Conservation (phyloP, 75 land plant genomes). For the Cupressus sempervirens region DNA sequence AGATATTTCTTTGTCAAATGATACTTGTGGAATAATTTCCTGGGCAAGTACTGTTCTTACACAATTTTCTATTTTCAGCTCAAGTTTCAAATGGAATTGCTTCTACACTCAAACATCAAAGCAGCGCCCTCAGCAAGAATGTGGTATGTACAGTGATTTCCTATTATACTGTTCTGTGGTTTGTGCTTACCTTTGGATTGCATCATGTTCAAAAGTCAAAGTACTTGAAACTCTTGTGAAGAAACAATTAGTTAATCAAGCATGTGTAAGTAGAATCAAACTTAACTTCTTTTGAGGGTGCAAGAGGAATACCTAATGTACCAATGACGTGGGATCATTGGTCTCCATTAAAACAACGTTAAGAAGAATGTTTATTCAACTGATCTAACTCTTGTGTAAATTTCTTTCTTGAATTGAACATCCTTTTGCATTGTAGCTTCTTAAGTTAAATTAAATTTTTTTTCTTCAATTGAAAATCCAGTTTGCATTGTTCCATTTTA, state of each 20-base stretch:
- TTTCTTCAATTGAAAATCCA: background rate
- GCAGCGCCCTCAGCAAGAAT: background rate
- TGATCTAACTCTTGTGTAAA: background rate
- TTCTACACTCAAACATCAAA: constrained; percentile 1
- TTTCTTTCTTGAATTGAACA: background rate
- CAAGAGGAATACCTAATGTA: background rate
- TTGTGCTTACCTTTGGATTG: background rate
- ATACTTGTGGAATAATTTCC: background rate
- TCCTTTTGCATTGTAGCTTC: background rate
- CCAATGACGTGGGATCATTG: background rate
- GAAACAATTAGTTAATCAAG: background rate
- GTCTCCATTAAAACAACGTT: background rate
- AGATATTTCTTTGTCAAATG: constrained; percentile 15
- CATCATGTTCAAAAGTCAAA: background rate
- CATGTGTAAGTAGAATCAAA: background rate
- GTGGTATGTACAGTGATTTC: constrained; percentile 3
- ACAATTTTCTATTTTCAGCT: background rate
- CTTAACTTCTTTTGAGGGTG: background rate
- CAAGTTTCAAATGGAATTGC: constrained; percentile 8
- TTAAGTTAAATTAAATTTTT: background rate
- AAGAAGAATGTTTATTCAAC: background rate
- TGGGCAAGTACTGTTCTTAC: background rate
- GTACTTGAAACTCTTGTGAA: background rate
- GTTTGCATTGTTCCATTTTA: background rate
- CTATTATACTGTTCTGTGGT: background rate